Conservation (phyloP, 768 basidiomycete genomes). For the Lentinula lateritia region DNA sequence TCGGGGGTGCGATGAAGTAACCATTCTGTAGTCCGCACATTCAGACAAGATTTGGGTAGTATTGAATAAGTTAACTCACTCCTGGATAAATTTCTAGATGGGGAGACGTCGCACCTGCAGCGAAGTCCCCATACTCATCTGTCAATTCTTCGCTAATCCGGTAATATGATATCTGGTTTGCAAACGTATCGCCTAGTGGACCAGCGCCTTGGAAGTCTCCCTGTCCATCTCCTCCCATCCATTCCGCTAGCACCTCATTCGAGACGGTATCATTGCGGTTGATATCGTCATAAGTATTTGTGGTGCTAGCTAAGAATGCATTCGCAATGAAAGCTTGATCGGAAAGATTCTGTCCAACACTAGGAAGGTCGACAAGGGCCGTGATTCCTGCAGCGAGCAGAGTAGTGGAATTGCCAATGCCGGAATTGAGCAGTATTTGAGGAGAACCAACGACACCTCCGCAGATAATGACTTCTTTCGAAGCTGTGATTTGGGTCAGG, state of each 20-base stretch:
- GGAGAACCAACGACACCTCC: slow-evolving; percentile 31
- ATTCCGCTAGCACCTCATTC: not conserved
- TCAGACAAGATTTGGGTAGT: not conserved
- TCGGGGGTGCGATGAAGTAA: slow-evolving; percentile 6
- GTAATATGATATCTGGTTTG: slow-evolving; percentile 3
- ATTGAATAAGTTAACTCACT: not conserved
- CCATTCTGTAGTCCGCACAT: slow-evolving; percentile 1
- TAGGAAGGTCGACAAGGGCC: slow-evolving; percentile 29
- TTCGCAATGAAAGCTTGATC: not conserved
- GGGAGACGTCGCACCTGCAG: not conserved
- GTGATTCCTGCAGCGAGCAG: slow-evolving; percentile 20
- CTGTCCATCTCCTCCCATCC: not conserved
- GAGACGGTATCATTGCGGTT: slow-evolving; percentile 1
- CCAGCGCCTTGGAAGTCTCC: not conserved
- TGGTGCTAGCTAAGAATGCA: not conserved
- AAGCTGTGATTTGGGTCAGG: not conserved
- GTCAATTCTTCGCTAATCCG: not conserved
- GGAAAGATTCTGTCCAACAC: slow-evolving; percentile 32
- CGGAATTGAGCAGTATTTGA: slow-evolving; percentile 47
- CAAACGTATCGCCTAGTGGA: slow-evolving; percentile 1
- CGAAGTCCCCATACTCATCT: not conserved
- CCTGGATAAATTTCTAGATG: slow-evolving; percentile 1
- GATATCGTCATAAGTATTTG: not conserved
- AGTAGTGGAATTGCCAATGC: slow-evolving; percentile 27
- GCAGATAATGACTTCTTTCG: slow-evolving; percentile 27